Evolutionary conservation across 495 filamentous ascomycete genomes (phyloP).

Genomic region (Aspergillus nanangensis): DNA sequence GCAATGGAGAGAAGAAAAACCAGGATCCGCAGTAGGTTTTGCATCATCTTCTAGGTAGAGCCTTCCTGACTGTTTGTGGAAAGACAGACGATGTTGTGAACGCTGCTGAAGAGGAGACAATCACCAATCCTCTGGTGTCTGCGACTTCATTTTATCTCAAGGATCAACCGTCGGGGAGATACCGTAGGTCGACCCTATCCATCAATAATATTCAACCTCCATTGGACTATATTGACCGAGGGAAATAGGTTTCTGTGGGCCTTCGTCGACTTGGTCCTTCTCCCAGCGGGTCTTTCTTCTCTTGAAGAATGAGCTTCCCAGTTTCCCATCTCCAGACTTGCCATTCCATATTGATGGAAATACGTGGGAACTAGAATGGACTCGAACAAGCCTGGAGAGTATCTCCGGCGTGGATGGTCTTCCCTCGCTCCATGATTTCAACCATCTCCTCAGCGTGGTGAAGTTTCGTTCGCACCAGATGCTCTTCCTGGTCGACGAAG

Average conservation of each 20-base stretch:
- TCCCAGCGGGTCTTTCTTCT: slow-evolving; percentile 3
- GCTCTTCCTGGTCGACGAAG: slow-evolving; percentile 3
- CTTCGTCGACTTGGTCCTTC: slow-evolving; percentile 1
- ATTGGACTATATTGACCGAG: background rate
- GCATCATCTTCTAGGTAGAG: background rate
- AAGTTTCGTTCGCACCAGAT: slow-evolving; percentile 1
- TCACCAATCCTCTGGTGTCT: slow-evolving; percentile 5
- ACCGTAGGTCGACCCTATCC: background rate
- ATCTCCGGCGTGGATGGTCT: background rate
- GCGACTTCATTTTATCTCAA: slow-evolving; percentile 3
- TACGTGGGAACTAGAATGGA: slow-evolving; percentile 1
- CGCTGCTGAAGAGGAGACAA: background rate
- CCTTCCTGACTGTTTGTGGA: too few species aligned
- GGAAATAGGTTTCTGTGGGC: background rate
- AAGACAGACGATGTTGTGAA: too few species aligned
- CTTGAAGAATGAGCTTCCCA: background rate
- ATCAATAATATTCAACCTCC: background rate
- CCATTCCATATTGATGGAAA: slow-evolving; percentile 4
- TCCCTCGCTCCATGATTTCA: background rate
- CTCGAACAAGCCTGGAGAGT: background rate
- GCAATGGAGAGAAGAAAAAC: background rate
- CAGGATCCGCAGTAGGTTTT: background rate
- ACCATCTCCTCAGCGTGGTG: background rate
- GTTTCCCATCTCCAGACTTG: background rate
- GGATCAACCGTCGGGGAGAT: background rate